Evolutionary conservation across 805 yeast species (phyloP).

Genomic region (Suhomyces sp.): DNA sequence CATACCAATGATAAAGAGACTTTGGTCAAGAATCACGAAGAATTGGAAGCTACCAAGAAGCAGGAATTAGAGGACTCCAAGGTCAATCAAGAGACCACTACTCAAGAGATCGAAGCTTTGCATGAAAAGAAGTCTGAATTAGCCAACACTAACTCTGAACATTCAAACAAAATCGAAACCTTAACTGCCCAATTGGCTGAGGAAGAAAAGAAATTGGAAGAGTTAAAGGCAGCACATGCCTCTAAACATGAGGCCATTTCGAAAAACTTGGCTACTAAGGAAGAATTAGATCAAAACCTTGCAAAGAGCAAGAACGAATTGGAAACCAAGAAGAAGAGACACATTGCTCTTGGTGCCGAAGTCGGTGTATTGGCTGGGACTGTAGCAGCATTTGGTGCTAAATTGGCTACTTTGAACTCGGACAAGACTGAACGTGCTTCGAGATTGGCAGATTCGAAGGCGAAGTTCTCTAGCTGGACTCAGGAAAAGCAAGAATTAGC

Average conservation of each 20-base stretch:
- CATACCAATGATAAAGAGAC: slow-evolving; percentile 47
- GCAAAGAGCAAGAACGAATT: slow-evolving; percentile 35
- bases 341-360: slow-evolving; percentile 40
- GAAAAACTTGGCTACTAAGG: slow-evolving; percentile 34
- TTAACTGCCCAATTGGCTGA: slow-evolving; percentile 43
- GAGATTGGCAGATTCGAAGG: slow-evolving; percentile 43
- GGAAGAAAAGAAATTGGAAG: slow-evolving; percentile 32
- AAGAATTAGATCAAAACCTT: slow-evolving; percentile 41
- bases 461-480: slow-evolving; percentile 44
- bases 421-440: slow-evolving; percentile 37
- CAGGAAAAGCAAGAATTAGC: slow-evolving; percentile 44
- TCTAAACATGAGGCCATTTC: slow-evolving; percentile 29
- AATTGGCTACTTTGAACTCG: slow-evolving; percentile 35
- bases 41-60: slow-evolving; percentile 44
- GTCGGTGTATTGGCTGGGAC: slow-evolving; percentile 43
- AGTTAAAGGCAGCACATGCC: slow-evolving; percentile 30
- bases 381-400: slow-evolving; percentile 46
- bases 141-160: slow-evolving; percentile 39
- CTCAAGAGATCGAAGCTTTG: slow-evolving; percentile 44
- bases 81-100: slow-evolving; percentile 41
- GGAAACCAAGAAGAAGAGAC: slow-evolving; percentile 37
- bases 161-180: slow-evolving; percentile 39
- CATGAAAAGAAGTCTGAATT: slow-evolving; percentile 43
- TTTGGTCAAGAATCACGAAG: slow-evolving; percentile 42
- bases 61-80: slow-evolving; percentile 45